A percentile compares a stretch with the other conserved stretches of the same genome.
These are phyloP conservation scores for Blastobotrys muscicola DNA, from an alignment of 805 yeast species.

Conservation along the genomic window DNA sequence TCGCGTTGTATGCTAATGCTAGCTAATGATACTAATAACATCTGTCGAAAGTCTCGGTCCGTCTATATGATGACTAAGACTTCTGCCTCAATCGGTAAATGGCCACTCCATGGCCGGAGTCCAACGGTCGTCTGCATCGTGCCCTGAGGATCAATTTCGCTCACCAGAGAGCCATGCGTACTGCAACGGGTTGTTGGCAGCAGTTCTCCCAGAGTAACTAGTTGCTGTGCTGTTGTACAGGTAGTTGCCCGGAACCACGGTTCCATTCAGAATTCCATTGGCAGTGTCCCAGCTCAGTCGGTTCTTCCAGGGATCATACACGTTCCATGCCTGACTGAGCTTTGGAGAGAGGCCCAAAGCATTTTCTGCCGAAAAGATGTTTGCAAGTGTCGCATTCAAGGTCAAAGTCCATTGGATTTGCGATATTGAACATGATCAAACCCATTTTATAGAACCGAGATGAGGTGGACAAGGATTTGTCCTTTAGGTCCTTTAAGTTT, in stretches of 20 bases:
- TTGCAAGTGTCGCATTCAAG: not conserved
- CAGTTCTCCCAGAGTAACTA: not conserved
- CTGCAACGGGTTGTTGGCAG: not conserved
- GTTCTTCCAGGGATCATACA: slow-evolving; percentile 4
- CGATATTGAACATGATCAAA: too few relatives aligned
- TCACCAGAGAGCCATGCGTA: not conserved
- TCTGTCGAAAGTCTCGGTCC: too few relatives aligned
- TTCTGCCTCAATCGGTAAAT: not conserved
- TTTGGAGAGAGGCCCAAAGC: slow-evolving; percentile 8
- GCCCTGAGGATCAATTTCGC: not conserved
- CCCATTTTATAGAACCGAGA: too few relatives aligned
- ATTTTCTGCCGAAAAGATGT: slow-evolving; percentile 1
- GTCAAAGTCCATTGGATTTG: too few relatives aligned
- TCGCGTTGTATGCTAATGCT: too few relatives aligned
- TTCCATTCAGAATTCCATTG: not conserved
- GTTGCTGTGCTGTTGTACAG: not conserved
- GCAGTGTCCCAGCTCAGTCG: not conserved
- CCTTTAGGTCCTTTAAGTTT: too few relatives aligned
- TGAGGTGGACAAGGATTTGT: too few relatives aligned
- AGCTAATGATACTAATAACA: too few relatives aligned
- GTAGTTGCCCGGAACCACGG: not conserved
- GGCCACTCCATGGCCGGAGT: not conserved
- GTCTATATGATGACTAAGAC: too few relatives aligned
- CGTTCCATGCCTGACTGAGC: slow-evolving; percentile 1
- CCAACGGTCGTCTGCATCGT: not conserved